Conservation (phyloP, 352 stramenopile genomes). For the Thraustotheca clavata region DNA sequence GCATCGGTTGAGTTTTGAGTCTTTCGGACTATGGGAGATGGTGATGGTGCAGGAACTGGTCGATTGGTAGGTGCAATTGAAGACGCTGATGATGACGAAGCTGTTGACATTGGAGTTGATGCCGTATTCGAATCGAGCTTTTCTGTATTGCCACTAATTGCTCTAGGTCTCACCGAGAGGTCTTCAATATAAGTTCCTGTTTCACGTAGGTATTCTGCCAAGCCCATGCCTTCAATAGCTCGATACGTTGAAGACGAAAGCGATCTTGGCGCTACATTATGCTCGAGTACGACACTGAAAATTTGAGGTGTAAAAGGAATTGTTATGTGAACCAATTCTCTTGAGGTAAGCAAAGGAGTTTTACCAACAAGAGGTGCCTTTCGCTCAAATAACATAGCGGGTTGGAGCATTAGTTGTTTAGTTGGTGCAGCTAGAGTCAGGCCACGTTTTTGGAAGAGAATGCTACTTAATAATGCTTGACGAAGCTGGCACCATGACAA, state of each 20-base stretch:
- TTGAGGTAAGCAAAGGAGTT: background rate
- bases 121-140: background rate
- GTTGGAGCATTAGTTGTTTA: conserved; percentile 12
- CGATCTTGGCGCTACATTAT: background rate
- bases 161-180: conserved; percentile 1
- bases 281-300: conserved; percentile 7
- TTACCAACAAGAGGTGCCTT: background rate
- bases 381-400: background rate
- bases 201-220: conserved; percentile 18
- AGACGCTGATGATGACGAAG: background rate
- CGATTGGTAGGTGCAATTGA: background rate
- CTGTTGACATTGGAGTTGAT: background rate
- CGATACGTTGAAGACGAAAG: background rate
- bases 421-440: conserved; percentile 10
- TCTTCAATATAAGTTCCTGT: conserved; percentile 17
- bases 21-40: background rate
- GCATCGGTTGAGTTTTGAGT: conserved; percentile 10
- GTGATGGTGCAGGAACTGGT: background rate
- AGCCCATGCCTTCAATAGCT: conserved; percentile 15
- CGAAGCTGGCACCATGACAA: conserved; percentile 12
- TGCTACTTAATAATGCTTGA: conserved; percentile 11
- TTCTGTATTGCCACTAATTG: background rate
- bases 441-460: conserved; percentile 18
- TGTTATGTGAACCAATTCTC: background rate
- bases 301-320: conserved; percentile 16